phyloP scores from a whole-genome alignment of 495 filamentous ascomycete species.

The Lindgomyces ingoldianus region DNA sequence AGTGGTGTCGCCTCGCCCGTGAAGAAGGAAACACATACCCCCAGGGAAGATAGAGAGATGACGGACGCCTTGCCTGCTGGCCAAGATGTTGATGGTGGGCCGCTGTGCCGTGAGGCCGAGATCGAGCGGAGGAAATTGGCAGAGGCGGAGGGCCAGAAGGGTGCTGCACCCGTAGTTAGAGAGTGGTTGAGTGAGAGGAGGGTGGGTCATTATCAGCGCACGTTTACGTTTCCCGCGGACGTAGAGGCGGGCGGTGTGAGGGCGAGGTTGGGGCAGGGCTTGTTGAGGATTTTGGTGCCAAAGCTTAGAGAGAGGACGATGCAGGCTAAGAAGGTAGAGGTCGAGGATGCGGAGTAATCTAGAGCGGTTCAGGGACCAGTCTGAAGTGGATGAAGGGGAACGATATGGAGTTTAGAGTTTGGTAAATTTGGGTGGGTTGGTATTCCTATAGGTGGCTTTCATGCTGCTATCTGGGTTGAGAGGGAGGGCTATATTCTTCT shows the following conservation, averaged over 20 bases:
- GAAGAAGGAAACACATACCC: not conserved
- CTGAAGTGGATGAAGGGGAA: not conserved
- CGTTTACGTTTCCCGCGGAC: slow-evolving; percentile 13
- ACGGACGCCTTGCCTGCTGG: not conserved
- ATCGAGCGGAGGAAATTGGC: not conserved
- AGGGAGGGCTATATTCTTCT: too few relatives aligned
- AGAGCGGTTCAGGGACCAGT: not conserved
- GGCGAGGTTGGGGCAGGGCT: slow-evolving; percentile 4
- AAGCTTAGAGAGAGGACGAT: slow-evolving; percentile 4
- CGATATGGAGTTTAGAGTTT: not conserved
- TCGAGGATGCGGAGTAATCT: slow-evolving; percentile 6
- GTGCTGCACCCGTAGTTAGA: not conserved
- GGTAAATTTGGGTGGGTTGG: not conserved
- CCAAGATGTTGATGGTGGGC: not conserved
- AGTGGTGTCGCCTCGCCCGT: not conserved
- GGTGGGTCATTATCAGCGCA: slow-evolving; percentile 12
- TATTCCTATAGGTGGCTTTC: not conserved
- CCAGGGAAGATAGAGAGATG: not conserved
- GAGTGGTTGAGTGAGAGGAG: slow-evolving; percentile 9
- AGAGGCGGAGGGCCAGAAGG: not conserved
- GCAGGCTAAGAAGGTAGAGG: not conserved
- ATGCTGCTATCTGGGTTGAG: too few relatives aligned
- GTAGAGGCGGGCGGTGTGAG: slow-evolving; percentile 5
- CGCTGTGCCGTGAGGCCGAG: not conserved
- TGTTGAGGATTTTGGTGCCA: slow-evolving; percentile 14